phyloP scores from a whole-genome alignment of 495 filamentous ascomycete species.

The Barbatosphaeria neglecta region DNA sequence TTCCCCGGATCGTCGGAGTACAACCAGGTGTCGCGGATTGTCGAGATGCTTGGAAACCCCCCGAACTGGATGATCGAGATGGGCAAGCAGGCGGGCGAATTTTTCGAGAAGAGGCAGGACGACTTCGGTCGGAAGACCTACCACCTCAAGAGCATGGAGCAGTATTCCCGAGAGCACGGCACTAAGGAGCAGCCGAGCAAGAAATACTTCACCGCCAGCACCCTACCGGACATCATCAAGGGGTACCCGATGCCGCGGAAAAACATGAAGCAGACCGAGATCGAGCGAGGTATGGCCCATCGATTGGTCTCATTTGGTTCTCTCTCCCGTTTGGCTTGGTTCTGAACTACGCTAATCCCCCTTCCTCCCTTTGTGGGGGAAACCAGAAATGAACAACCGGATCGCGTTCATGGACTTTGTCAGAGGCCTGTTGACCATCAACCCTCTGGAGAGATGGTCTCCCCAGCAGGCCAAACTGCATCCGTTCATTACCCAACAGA shows the following conservation, averaged over 20 bases:
- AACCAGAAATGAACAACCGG: conserved; percentile 97
- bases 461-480: conserved; percentile 96
- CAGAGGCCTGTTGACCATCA: conserved; percentile 87
- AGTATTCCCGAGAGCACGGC: conserved; percentile 87
- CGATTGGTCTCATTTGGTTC: not conserved
- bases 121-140: conserved; percentile 88
- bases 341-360: conserved; percentile 3
- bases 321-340: not conserved
- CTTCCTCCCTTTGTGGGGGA: too few species aligned
- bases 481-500: conserved; percentile 97
- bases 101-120: conserved; percentile 85
- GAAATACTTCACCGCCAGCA: conserved; percentile 94
- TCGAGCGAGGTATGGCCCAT: conserved; percentile 81
- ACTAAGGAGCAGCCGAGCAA: conserved; percentile 99
- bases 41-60: conserved; percentile 94
- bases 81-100: conserved; percentile 95
- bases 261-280: conserved; percentile 96
- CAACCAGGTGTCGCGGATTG: conserved; percentile 94
- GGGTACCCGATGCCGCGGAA: conserved; percentile 97
- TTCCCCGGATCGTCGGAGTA: conserved; percentile 99
- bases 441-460: conserved; percentile 94
- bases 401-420: conserved; percentile 99
- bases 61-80: conserved; percentile 99
- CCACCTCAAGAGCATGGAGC: conserved; percentile 91
- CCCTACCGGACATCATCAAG: conserved; percentile 91